A percentile compares a stretch with the other conserved stretches of the same genome.
These are phyloP conservation scores for Russula ochroleuca DNA, from an alignment of 768 basidiomycete genomes.

Conservation along the genomic window DNA sequence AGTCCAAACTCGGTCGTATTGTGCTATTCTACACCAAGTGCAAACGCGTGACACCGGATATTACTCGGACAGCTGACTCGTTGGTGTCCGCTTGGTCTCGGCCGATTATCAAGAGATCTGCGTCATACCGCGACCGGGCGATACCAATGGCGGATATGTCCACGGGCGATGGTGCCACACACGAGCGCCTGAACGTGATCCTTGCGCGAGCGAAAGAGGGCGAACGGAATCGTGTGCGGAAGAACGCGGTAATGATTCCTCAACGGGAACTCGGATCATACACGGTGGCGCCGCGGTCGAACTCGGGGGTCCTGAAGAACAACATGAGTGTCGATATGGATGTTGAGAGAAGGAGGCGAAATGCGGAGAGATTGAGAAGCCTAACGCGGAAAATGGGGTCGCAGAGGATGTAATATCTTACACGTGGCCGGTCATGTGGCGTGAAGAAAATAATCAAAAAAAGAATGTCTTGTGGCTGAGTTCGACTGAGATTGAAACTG, in stretches of 20 bases:
- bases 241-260: slow-evolving; percentile 82
- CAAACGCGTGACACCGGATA: slow-evolving; percentile 79
- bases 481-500: slow-evolving; percentile 15
- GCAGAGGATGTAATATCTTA: slow-evolving; percentile 9
- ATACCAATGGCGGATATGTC: slow-evolving; percentile 54
- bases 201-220: slow-evolving; percentile 60
- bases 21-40: slow-evolving; percentile 95
- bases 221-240: slow-evolving; percentile 65
- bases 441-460: background rate
- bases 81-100: slow-evolving; percentile 86
- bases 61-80: slow-evolving; percentile 75
- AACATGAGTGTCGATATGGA: slow-evolving; percentile 67
- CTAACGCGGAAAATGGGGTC: slow-evolving; percentile 48
- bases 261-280: slow-evolving; percentile 71
- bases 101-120: slow-evolving; percentile 86
- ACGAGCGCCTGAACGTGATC: slow-evolving; percentile 63
- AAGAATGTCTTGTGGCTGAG: slow-evolving; percentile 6
- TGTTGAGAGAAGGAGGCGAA: slow-evolving; percentile 66
- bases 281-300: slow-evolving; percentile 67
- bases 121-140: slow-evolving; percentile 71
- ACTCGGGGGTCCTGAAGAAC: slow-evolving; percentile 47
- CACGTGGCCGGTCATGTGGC: slow-evolving; percentile 9
- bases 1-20: slow-evolving; percentile 83
- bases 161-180: slow-evolving; percentile 36
- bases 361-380: slow-evolving; percentile 65